These are phyloP conservation scores for Brasilioporus rufonigricans DNA, from an alignment of 768 basidiomycete species.

Conservation along the genomic window DNA sequence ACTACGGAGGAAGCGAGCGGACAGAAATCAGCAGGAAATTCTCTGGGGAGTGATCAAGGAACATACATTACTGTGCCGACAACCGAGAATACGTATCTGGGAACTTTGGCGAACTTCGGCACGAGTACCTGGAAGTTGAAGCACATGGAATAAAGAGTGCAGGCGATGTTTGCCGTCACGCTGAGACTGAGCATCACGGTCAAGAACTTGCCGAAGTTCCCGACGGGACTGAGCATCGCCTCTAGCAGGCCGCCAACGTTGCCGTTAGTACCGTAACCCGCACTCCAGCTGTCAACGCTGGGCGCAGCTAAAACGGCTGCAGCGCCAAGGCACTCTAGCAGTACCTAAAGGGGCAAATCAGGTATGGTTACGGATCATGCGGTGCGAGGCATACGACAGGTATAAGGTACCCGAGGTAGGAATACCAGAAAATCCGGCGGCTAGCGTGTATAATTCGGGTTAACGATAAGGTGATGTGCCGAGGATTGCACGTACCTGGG, in stretches of 20 bases:
- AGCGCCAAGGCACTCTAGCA: constrained; percentile 60
- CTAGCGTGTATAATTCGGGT: constrained; percentile 32
- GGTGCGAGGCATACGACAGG: constrained; percentile 50
- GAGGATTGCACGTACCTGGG: constrained; percentile 44
- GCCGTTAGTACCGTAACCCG: constrained; percentile 50
- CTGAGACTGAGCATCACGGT: constrained; percentile 72
- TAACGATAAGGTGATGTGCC: background rate
- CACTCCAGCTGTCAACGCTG: constrained; percentile 52
- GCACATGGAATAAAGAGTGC: constrained; percentile 79
- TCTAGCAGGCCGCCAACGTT: constrained; percentile 63
- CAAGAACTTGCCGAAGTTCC: constrained; percentile 69
- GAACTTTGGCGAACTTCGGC: constrained; percentile 55
- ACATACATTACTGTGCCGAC: constrained; percentile 66
- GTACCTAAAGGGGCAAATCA: constrained; percentile 22
- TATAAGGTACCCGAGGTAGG: constrained; percentile 62
- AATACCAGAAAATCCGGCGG: constrained; percentile 58
- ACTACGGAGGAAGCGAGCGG: constrained; percentile 31
- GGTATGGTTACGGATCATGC: background rate
- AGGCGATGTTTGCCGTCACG: constrained; percentile 77
- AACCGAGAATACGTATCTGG: constrained; percentile 68
- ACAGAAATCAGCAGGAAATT: constrained; percentile 7
- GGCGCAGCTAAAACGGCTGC: constrained; percentile 60
- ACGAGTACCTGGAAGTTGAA: constrained; percentile 71
- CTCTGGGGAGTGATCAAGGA: background rate
- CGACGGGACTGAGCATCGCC: constrained; percentile 59